Evolutionary conservation across 768 basidiomycete species (phyloP).

Genomic region (Rhodotorula sphaerocarpa): DNA sequence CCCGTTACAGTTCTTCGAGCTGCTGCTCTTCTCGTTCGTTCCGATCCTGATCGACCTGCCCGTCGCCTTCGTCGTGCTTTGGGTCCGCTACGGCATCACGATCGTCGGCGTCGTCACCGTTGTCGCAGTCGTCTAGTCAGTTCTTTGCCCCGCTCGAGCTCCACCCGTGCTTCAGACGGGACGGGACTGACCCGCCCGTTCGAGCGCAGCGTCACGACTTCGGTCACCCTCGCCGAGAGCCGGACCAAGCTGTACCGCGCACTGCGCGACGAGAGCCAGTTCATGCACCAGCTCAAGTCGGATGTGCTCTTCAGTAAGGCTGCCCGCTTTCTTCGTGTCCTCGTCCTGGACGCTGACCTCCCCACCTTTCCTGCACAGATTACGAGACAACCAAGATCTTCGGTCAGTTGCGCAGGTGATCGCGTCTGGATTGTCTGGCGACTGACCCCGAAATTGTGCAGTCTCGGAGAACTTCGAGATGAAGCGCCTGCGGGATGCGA

Average conservation of each 20-base stretch:
- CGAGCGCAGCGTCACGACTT: conserved; percentile 16
- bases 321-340: too few species aligned
- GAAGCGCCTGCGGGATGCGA: conserved; percentile 60
- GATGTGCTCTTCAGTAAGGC: conserved; percentile 55
- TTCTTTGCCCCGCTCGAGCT: not conserved
- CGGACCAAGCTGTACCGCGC: conserved; percentile 25
- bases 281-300: conserved; percentile 31
- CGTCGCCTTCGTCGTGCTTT: conserved; percentile 52
- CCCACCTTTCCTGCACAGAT: too few species aligned
- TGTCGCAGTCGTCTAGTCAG: conserved; percentile 47
- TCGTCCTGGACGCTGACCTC: too few species aligned
- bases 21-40: conserved; percentile 71
- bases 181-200: not conserved
- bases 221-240: conserved; percentile 26
- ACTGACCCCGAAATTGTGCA: too few species aligned
- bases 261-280: conserved; percentile 27
- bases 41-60: conserved; percentile 70
- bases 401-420: too few species aligned
- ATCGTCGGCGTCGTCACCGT: conserved; percentile 43
- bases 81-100: conserved; percentile 43
- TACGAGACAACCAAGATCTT: conserved; percentile 75
- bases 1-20: conserved; percentile 44
- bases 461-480: conserved; percentile 75
- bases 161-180: too few species aligned
- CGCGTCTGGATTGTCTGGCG: too few species aligned